These are phyloP conservation scores for Scenedesmus sp. DNA, from an alignment of 163 green algal genomes.

Conservation along the genomic window DNA sequence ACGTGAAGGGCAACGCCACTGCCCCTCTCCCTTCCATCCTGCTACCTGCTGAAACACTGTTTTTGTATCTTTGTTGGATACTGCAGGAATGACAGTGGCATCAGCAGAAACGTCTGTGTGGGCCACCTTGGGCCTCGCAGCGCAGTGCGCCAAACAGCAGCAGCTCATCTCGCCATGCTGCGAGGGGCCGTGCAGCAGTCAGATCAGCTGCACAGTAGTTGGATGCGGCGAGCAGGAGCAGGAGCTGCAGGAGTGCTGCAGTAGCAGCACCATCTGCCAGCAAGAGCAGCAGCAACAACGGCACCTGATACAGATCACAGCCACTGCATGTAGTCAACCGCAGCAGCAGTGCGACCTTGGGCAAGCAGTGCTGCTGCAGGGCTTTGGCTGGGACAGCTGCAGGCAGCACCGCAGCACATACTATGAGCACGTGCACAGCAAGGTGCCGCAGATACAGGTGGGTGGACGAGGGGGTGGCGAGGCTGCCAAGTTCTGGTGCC, in stretches of 20 bases:
- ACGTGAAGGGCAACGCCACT: background rate
- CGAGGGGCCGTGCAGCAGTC: background rate
- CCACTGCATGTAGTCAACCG: background rate
- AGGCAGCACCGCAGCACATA: slow-evolving; percentile 25
- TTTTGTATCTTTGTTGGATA: background rate
- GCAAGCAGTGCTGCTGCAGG: slow-evolving; percentile 14
- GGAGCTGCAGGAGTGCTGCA: slow-evolving; percentile 1
- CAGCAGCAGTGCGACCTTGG: background rate
- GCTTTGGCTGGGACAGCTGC: slow-evolving; percentile 44
- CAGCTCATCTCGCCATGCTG: background rate
- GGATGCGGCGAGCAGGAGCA: background rate
- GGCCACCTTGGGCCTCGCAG: background rate
- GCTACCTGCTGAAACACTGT: background rate
- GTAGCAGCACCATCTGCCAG: background rate
- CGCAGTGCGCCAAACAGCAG: background rate
- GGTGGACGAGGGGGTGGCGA: background rate
- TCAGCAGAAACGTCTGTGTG: background rate
- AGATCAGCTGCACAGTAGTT: background rate
- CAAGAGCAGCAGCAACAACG: background rate
- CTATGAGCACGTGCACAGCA: slow-evolving; percentile 34
- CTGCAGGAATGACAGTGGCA: slow-evolving; percentile 1
- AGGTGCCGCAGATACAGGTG: slow-evolving; percentile 32
- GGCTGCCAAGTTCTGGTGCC: no score
- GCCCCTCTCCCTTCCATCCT: background rate
- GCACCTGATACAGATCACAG: background rate